phyloP scores from a whole-genome alignment of 192 early-diverging fungal genomes.

The Glomus cerebriforme region DNA sequence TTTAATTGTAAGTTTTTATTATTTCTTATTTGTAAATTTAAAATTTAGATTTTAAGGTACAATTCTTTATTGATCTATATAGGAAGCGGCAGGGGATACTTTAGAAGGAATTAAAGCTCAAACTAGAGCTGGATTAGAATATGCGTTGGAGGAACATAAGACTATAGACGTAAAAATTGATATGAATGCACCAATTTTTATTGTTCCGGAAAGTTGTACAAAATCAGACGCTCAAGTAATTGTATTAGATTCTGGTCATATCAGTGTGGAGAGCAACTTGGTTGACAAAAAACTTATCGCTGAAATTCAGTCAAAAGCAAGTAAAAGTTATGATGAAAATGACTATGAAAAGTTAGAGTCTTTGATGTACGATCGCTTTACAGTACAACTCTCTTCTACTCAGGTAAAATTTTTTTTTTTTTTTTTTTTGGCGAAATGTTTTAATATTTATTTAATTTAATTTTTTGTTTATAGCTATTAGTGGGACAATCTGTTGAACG shows the following conservation, averaged over 20 bases:
- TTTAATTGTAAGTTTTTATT: slow-evolving; percentile 48
- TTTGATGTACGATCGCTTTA: slow-evolving; percentile 91
- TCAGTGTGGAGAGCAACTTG: slow-evolving; percentile 84
- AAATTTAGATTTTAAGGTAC: too few species aligned
- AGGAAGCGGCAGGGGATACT: slow-evolving; percentile 78
- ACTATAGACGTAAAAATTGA: slow-evolving; percentile 92
- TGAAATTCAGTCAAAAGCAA: slow-evolving; percentile 69
- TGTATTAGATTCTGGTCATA: slow-evolving; percentile 91
- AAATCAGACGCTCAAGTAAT: slow-evolving; percentile 65
- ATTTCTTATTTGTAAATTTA: neutral
- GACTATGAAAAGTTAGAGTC: slow-evolving; percentile 75
- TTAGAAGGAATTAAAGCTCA: slow-evolving; percentile 86
- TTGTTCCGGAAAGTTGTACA: slow-evolving; percentile 76
- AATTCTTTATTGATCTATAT: slow-evolving; percentile 26
- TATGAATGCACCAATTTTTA: slow-evolving; percentile 93
- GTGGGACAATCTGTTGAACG: slow-evolving; percentile 74
- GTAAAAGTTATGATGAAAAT: slow-evolving; percentile 54
- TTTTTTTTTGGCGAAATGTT: neutral
- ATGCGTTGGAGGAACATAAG: slow-evolving; percentile 85
- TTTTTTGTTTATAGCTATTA: slow-evolving; percentile 48
- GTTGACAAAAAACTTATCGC: slow-evolving; percentile 68
- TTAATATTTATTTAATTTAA: slow-evolving; percentile 26
- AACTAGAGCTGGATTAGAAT: slow-evolving; percentile 83
- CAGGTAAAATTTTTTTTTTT: slow-evolving; percentile 57
- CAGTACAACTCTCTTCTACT: slow-evolving; percentile 74